Percentiles rank a stretch among this genome's conserved stretches.
Evolutionary conservation across 169 alveolate species (phyloP).

Genomic region (Plasmodium vinckei): DNA sequence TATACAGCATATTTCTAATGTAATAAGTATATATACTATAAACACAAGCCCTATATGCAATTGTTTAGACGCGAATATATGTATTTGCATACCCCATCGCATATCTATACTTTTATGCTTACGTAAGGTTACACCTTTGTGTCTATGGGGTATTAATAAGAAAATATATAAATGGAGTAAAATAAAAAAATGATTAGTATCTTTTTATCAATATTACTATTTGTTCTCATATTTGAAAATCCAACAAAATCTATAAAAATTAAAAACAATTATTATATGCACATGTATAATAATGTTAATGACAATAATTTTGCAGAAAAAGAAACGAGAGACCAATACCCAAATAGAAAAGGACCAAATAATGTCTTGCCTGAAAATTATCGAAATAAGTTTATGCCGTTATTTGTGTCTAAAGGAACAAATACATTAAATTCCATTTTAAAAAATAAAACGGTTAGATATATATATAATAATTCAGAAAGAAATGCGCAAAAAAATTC

Average conservation of each 20-base stretch:
- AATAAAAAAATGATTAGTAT: constrained; percentile 47
- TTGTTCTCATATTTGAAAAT: constrained; percentile 61
- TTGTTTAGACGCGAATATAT: neutral
- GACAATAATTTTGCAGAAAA: constrained; percentile 33
- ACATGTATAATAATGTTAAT: constrained; percentile 72
- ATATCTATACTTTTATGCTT: neutral
- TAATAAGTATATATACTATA: too few species aligned
- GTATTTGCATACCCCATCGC: neutral
- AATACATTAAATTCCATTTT: constrained; percentile 36
- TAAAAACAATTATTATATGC: constrained; percentile 52
- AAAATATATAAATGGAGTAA: constrained; percentile 44
- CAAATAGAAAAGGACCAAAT: constrained; percentile 1
- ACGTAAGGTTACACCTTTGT: neutral
- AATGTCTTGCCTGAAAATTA: constrained; percentile 17
- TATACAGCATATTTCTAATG: too few species aligned
- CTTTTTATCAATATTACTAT: constrained; percentile 35
- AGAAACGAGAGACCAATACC: constrained; percentile 45
- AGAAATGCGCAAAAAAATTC: neutral
- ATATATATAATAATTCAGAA: constrained; percentile 3
- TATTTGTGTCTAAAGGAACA: constrained; percentile 65
- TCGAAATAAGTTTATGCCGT: constrained; percentile 34
- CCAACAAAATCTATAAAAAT: constrained; percentile 56
- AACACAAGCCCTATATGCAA: neutral
- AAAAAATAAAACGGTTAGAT: constrained; percentile 10
- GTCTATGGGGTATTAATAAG: neutral